Conservation (phyloP, 108 stramenopile genomes). For the Discostella stelligeroides region DNA sequence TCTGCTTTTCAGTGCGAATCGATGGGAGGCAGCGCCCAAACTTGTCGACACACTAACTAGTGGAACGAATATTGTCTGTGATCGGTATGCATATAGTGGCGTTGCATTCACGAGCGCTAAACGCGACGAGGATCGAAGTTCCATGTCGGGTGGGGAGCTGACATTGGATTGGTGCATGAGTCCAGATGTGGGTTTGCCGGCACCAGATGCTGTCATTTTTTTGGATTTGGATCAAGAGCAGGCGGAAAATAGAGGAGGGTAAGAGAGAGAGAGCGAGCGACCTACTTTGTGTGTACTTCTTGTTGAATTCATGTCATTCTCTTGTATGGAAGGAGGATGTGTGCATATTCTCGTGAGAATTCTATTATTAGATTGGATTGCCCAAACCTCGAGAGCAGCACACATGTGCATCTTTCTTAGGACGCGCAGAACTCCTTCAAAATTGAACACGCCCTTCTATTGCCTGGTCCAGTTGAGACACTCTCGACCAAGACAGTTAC, state of each 20-base stretch:
- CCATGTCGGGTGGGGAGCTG: conserved; percentile 60
- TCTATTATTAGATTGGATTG: neutral
- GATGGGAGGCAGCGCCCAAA: conserved; percentile 93
- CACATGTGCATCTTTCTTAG: neutral
- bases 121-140: conserved; percentile 45
- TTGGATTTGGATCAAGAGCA: conserved; percentile 90
- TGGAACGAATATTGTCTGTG: conserved; percentile 90
- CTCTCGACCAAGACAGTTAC: conserved; percentile 61
- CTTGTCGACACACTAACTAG: conserved; percentile 54
- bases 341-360: conserved; percentile 12
- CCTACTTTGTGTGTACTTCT: conserved; percentile 6
- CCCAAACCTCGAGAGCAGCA: conserved; percentile 13
- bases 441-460: conserved; percentile 35
- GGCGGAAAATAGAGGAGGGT: conserved; percentile 93
- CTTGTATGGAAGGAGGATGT: neutral
- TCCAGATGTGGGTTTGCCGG: conserved; percentile 94
- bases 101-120: conserved; percentile 98
- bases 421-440: conserved; percentile 17
- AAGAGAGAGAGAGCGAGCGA: conserved; percentile 45
- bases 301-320: neutral
- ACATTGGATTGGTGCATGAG: conserved; percentile 90
- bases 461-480: conserved; percentile 52
- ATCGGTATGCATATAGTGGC: conserved; percentile 97
- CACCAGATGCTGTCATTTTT: conserved; percentile 96
- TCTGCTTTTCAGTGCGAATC: conserved; percentile 98